phyloP scores from a whole-genome alignment of 352 stramenopile genomes.

The Globisporangium nodosum region DNA sequence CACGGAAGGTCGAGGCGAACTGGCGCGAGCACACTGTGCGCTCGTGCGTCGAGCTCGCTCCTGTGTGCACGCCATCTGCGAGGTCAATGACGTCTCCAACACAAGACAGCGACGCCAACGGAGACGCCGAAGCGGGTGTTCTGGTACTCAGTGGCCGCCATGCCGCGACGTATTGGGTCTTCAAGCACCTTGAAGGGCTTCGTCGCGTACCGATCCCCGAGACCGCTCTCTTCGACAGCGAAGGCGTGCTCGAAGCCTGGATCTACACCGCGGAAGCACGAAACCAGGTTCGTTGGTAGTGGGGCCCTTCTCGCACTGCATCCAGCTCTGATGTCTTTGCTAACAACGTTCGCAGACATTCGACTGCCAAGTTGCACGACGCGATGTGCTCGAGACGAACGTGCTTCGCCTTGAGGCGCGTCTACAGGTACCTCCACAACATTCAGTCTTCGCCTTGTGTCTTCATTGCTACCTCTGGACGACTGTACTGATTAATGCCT shows the following conservation, averaged over 20 bases:
- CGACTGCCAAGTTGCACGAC: constrained; percentile 5
- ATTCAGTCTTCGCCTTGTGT: neutral
- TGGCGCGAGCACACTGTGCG: neutral
- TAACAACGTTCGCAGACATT: neutral
- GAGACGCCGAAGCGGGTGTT: neutral
- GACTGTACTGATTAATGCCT: neutral
- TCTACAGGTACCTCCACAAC: constrained; percentile 20
- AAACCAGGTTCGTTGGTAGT: constrained; percentile 3
- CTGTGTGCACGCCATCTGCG: too few species aligned
- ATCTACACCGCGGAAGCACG: constrained; percentile 11
- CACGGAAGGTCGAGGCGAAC: neutral
- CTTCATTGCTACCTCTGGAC: neutral
- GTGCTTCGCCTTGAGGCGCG: constrained; percentile 31
- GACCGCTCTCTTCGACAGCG: constrained; percentile 32
- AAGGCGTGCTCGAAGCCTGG: constrained; percentile 37
- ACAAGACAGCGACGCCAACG: too few species aligned
- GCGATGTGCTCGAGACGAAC: constrained; percentile 24
- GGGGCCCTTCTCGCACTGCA: neutral
- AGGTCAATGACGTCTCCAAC: too few species aligned
- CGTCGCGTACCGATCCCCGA: constrained; percentile 23
- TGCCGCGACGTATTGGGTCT: constrained; percentile 28
- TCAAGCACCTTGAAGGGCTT: constrained; percentile 19
- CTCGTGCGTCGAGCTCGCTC: too few species aligned
- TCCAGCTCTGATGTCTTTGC: neutral
- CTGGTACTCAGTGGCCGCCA: constrained; percentile 9